Percentiles rank a stretch among this genome's conserved stretches.
phyloP scores from a whole-genome alignment of 2,329 filamentous ascomycete genomes.

The Cercospora sp. region DNA sequence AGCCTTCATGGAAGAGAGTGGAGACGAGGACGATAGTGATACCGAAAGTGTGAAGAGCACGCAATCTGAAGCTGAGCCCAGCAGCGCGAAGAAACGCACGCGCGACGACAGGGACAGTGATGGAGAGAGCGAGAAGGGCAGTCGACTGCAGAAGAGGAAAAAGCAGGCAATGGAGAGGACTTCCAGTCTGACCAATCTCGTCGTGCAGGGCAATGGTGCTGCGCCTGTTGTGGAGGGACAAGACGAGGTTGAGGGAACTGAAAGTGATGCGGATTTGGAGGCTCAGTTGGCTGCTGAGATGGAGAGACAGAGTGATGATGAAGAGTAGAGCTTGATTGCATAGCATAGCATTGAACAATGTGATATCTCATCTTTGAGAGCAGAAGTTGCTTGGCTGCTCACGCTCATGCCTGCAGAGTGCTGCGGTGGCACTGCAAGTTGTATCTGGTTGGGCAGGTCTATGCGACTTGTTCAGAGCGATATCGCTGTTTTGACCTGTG shows the following conservation, averaged over 20 bases:
- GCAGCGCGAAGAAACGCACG: conserved; percentile 36
- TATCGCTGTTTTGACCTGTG: neutral
- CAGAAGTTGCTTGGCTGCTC: neutral
- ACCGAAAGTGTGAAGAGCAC: conserved; percentile 32
- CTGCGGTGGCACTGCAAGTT: neutral
- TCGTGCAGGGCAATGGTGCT: conserved; percentile 23
- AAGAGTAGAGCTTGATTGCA: conserved; percentile 24
- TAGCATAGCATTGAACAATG: neutral
- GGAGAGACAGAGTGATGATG: conserved; percentile 39
- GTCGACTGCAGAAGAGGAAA: conserved; percentile 50
- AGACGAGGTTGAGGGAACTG: conserved; percentile 33
- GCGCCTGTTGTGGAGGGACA: conserved; percentile 40
- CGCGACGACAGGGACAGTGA: conserved; percentile 37
- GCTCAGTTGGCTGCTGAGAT: conserved; percentile 53
- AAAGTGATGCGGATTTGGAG: conserved; percentile 56
- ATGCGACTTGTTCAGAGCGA: conserved; percentile 6
- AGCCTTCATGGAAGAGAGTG: conserved; percentile 65
- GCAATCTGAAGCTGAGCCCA: neutral
- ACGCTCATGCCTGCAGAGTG: neutral
- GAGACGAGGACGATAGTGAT: conserved; percentile 45
- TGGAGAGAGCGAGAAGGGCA: conserved; percentile 44
- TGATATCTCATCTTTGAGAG: neutral
- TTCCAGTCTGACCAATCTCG: conserved; percentile 47
- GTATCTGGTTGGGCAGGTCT: neutral
- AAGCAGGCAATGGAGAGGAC: conserved; percentile 50